phyloP scores from a whole-genome alignment of 2,329 filamentous ascomycete species.

The Aspergillus unguis region DNA sequence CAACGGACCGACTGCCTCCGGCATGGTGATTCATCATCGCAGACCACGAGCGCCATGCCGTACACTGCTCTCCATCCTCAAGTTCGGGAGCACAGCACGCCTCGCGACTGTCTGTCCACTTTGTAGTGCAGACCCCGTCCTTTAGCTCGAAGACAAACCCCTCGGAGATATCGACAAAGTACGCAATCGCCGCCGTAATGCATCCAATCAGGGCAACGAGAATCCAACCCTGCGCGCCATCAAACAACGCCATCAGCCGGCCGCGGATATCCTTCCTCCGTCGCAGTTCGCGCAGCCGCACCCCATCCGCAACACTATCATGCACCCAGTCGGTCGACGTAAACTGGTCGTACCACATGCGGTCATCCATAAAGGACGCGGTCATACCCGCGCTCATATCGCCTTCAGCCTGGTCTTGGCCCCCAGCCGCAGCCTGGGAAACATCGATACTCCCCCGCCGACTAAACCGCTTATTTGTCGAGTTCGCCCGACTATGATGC shows the following conservation, averaged over 20 bases:
- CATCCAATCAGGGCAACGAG: constrained; percentile 86
- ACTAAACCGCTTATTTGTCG: constrained; percentile 49
- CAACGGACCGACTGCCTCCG: constrained; percentile 58
- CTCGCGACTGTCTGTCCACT: constrained; percentile 72
- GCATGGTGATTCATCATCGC: constrained; percentile 56
- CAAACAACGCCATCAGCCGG: constrained; percentile 71
- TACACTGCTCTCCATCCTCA: constrained; percentile 50
- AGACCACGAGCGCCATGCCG: constrained; percentile 64
- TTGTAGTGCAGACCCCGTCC: constrained; percentile 72
- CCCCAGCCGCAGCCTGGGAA: constrained; percentile 30
- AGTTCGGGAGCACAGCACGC: constrained; percentile 51
- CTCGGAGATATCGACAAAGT: constrained; percentile 84
- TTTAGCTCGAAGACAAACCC: constrained; percentile 85
- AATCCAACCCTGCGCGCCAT: constrained; percentile 91
- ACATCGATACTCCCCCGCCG: constrained; percentile 58
- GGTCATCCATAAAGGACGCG: constrained; percentile 69
- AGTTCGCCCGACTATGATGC: constrained; percentile 50
- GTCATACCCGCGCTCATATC: constrained; percentile 38
- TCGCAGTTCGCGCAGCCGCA: constrained; percentile 78
- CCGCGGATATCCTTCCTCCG: constrained; percentile 80
- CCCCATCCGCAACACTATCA: constrained; percentile 91
- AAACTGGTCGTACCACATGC: constrained; percentile 98
- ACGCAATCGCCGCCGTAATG: constrained; percentile 79
- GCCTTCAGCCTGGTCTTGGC: not conserved
- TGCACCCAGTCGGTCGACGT: constrained; percentile 98